These are phyloP conservation scores for Cantharellus cinnabarinus DNA, from an alignment of 768 basidiomycete species.

Conservation along the genomic window DNA sequence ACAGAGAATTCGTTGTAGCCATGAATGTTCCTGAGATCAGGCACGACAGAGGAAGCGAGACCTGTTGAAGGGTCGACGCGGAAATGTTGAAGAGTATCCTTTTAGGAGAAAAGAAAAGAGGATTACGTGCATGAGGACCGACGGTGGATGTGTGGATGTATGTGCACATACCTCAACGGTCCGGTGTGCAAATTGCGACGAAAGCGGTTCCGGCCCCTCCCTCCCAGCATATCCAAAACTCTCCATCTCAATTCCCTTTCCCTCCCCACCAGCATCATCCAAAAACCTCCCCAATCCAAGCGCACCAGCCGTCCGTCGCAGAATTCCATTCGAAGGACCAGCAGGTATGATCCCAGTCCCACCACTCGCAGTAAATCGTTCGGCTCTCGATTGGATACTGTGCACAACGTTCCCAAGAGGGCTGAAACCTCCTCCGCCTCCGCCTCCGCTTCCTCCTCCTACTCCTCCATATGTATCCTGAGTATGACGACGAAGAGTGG, in stretches of 20 bases:
- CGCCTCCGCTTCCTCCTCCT: slow-evolving; percentile 9
- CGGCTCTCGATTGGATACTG: no score
- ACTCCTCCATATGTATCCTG: slow-evolving; percentile 27
- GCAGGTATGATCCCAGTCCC: no score
- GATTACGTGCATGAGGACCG: not conserved
- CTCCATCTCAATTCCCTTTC: slow-evolving; percentile 14
- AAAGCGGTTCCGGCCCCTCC: slow-evolving; percentile 8
- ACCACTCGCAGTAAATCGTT: no score
- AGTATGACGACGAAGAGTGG: slow-evolving; percentile 47
- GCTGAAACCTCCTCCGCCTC: not conserved
- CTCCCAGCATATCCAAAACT: not conserved
- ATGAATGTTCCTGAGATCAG: slow-evolving; percentile 39
- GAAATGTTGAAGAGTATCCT: slow-evolving; percentile 62
- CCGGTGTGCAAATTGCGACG: slow-evolving; percentile 5
- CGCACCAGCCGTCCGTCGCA: slow-evolving; percentile 14
- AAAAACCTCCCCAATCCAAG: slow-evolving; percentile 28
- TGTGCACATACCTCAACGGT: slow-evolving; percentile 3
- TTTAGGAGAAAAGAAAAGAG: not conserved
- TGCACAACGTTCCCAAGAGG: no score
- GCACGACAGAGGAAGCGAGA: slow-evolving; percentile 39
- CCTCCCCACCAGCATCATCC: slow-evolving; percentile 21
- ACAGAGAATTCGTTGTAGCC: slow-evolving; percentile 95
- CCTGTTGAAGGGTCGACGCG: slow-evolving; percentile 42
- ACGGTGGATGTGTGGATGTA: not conserved
- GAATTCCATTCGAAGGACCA: not conserved